Evolutionary conservation across 1,284 basidiomycete genomes (phyloP).

Genomic region (Tetrapyrgos nigripes): DNA sequence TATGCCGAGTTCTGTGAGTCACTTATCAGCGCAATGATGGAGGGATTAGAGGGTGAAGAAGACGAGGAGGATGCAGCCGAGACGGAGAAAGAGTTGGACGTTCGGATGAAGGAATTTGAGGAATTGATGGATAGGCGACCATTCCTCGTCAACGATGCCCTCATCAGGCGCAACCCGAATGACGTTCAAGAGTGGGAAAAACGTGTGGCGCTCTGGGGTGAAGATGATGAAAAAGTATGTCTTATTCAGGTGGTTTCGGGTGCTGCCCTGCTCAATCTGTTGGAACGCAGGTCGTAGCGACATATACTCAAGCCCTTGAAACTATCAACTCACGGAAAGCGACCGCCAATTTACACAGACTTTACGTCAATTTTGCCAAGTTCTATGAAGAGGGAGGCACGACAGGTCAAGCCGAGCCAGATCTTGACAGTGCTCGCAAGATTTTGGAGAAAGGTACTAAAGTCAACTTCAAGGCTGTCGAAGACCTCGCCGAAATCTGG

Average conservation of each 20-base stretch:
- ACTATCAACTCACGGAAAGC: constrained; percentile 92
- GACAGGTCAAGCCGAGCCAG: constrained; percentile 77
- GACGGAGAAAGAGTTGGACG: constrained; percentile 88
- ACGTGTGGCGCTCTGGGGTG: constrained; percentile 91
- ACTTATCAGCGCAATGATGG: constrained; percentile 93
- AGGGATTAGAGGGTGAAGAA: constrained; percentile 81
- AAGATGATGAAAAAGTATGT: constrained; percentile 88
- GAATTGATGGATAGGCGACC: constrained; percentile 94
- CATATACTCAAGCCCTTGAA: constrained; percentile 89
- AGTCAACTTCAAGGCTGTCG: constrained; percentile 93
- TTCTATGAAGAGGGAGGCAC: constrained; percentile 97
- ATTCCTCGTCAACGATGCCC: constrained; percentile 96
- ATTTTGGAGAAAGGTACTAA: constrained; percentile 93
- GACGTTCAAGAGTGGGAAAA: constrained; percentile 99
- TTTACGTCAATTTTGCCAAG: constrained; percentile 96
- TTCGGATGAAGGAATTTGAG: constrained; percentile 93
- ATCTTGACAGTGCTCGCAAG: constrained; percentile 88
- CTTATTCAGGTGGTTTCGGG: not conserved
- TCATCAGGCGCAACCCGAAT: constrained; percentile 93
- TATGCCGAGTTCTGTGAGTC: constrained; percentile 96
- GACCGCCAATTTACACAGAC: constrained; percentile 88
- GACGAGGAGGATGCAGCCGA: constrained; percentile 72
- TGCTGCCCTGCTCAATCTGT: constrained; percentile 9
- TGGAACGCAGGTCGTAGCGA: constrained; percentile 78
- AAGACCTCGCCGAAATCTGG: constrained; percentile 98